Evolutionary conservation across 106 monocot genomes (phyloP), one percentile per base, ranked within the genome.

Genomic region (Ottelia alismoides): DNA sequence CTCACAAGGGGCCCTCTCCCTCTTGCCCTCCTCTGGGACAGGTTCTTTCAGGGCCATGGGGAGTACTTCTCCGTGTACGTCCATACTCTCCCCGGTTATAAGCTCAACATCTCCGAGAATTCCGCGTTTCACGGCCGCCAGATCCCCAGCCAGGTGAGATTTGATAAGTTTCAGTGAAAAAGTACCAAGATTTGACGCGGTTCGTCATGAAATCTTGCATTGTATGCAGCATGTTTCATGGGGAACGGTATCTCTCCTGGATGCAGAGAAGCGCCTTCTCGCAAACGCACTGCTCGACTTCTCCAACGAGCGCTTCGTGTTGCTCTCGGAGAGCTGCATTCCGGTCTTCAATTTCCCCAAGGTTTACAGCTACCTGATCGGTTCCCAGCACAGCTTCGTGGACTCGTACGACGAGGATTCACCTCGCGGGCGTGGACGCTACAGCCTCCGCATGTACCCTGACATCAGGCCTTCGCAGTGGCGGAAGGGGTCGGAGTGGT

Each of bases 101-200:
- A 28, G 20, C 60, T 69, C 18, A 52, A 59, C 17, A 56, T 69
- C 10, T 45, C 68, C 24, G 11, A 1, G 4, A 43, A 35, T 11
- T 69, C 68, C 31, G 43, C 60, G 22, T 69, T 69, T 45, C 49
- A 60, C 9, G 28, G 58, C 2, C 60, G 68, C 58, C 50, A 69
- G 25, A 53, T 69, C 31, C 68, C 68, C 6, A 69, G 68, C 28
- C 21, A 60, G 68, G 60, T 60, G 56, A n/a, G n/a, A n/a, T n/a
- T n/a, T n/a, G n/a, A n/a, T n/a, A n/a, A n/a, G n/a, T n/a, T n/a
- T n/a, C n/a, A n/a, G n/a, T n/a, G n/a, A n/a, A n/a, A n/a, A n/a
- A n/a, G n/a, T n/a, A n/a, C n/a, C n/a, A n/a, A n/a, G n/a, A n/a
- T n/a, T n/a, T n/a, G n/a, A n/a, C n/a, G n/a, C n/a, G n/a, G n/a